Conservation (phyloP, 148 eudicot genomes). For the Persicaria tinctoria region DNA sequence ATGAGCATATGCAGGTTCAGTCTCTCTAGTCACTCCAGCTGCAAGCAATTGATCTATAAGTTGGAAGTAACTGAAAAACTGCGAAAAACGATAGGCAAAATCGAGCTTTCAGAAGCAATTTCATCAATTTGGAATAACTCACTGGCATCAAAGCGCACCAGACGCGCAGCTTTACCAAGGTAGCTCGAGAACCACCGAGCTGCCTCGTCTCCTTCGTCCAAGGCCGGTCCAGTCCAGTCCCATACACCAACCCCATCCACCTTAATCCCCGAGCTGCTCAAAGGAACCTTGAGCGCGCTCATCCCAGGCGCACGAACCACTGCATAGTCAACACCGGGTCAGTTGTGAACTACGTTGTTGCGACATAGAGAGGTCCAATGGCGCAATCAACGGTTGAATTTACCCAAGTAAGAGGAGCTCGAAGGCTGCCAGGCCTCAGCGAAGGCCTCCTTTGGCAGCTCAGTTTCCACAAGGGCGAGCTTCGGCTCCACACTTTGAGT, state of each 20-base stretch:
- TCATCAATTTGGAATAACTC: not conserved
- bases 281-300: constrained; percentile 54
- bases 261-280: constrained; percentile 40
- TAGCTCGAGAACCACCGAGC: constrained; percentile 70
- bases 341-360: not conserved
- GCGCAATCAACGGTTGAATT: not conserved
- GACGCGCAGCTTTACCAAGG: constrained; percentile 63
- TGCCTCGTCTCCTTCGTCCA: constrained; percentile 69
- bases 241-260: constrained; percentile 72
- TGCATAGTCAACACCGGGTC: constrained; percentile 12
- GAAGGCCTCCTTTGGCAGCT: constrained; percentile 71
- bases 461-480: constrained; percentile 72
- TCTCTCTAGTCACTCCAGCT: constrained; percentile 54
- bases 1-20: constrained; percentile 57
- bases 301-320: constrained; percentile 71
- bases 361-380: too few relatives aligned
- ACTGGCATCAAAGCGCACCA: constrained; percentile 89
- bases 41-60: constrained; percentile 14
- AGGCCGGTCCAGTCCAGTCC: constrained; percentile 86
- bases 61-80: not conserved
- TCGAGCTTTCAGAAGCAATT: not conserved
- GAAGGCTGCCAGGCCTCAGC: constrained; percentile 61
- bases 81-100: not conserved
- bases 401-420: constrained; percentile 59
- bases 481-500: constrained; percentile 86